Percentiles rank a stretch among this genome's conserved stretches.
These are phyloP conservation scores for Peronospora tabacina DNA, from an alignment of 352 stramenopile species.

Conservation along the genomic window DNA sequence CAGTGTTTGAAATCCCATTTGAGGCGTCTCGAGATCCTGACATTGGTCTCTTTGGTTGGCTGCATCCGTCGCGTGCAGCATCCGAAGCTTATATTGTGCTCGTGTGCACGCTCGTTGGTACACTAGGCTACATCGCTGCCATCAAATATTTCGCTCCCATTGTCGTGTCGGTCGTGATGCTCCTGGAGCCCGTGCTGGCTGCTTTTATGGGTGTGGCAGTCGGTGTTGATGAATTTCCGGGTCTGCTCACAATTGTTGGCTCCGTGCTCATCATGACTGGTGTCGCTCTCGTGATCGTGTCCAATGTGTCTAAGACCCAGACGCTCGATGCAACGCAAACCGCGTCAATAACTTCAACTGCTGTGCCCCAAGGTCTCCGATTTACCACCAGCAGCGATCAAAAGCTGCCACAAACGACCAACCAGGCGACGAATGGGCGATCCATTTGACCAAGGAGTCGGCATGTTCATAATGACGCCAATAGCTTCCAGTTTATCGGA, in stretches of 20 bases:
- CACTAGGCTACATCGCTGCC: constrained; percentile 77
- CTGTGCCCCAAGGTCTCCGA: constrained; percentile 36
- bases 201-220: constrained; percentile 64
- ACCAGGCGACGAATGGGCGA: constrained; percentile 15
- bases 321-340: constrained; percentile 79
- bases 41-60: constrained; percentile 83
- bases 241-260: constrained; percentile 54
- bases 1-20: constrained; percentile 49
- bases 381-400: constrained; percentile 19
- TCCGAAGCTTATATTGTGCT: constrained; percentile 81
- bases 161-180: constrained; percentile 83
- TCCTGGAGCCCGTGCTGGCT: constrained; percentile 81
- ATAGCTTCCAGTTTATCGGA: not conserved
- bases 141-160: constrained; percentile 91
- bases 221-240: constrained; percentile 71
- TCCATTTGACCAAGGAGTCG: constrained; percentile 17
- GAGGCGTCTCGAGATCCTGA: constrained; percentile 60
- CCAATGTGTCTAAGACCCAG: constrained; percentile 67
- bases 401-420: constrained; percentile 17
- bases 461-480: not conserved
- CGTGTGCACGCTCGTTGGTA: constrained; percentile 81
- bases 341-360: constrained; percentile 44
- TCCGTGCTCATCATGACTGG: constrained; percentile 62
- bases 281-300: constrained; percentile 63
- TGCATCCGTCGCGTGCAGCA: constrained; percentile 51